These are phyloP conservation scores for Noccaea bulbosa DNA, from an alignment of 345 rosid genomes.

Conservation along the genomic window DNA sequence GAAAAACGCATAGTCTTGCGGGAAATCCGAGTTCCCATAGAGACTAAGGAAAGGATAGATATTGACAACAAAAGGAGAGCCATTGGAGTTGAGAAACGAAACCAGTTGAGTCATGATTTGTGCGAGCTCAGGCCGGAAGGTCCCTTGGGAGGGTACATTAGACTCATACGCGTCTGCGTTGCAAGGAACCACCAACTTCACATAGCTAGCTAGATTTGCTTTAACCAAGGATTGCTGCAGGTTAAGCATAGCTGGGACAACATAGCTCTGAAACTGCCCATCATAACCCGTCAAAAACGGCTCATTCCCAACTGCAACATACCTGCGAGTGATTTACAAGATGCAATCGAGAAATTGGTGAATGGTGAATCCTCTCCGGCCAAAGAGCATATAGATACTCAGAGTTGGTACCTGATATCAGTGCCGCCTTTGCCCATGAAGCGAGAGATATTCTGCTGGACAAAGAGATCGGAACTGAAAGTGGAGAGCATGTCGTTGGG, in stretches of 20 bases:
- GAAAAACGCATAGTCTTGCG: slow-evolving; percentile 92
- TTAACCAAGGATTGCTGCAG: slow-evolving; percentile 80
- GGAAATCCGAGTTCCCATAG: slow-evolving; percentile 85
- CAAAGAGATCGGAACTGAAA: slow-evolving; percentile 72
- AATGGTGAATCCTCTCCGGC: background rate
- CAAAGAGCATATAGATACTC: background rate
- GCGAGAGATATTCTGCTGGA: slow-evolving; percentile 76
- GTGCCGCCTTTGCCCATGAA: slow-evolving; percentile 77
- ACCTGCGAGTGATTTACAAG: slow-evolving; percentile 52
- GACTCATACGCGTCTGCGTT: slow-evolving; percentile 96
- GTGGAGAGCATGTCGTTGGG: slow-evolving; percentile 78
- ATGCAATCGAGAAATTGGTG: background rate
- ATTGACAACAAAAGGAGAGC: slow-evolving; percentile 88
- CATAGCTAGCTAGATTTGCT: slow-evolving; percentile 79
- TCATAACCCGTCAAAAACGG: slow-evolving; percentile 81
- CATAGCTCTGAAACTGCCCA: slow-evolving; percentile 71
- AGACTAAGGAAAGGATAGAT: slow-evolving; percentile 97
- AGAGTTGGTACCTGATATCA: slow-evolving; percentile 64
- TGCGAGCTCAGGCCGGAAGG: slow-evolving; percentile 82
- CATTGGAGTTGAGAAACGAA: slow-evolving; percentile 83
- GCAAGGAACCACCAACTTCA: slow-evolving; percentile 91
- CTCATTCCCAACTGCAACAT: slow-evolving; percentile 92
- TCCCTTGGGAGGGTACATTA: slow-evolving; percentile 83
- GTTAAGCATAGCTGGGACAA: slow-evolving; percentile 80
- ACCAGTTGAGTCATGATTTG: slow-evolving; percentile 83